phyloP scores from a whole-genome alignment of 2,329 filamentous ascomycete species.

The Penicillium expansum region DNA sequence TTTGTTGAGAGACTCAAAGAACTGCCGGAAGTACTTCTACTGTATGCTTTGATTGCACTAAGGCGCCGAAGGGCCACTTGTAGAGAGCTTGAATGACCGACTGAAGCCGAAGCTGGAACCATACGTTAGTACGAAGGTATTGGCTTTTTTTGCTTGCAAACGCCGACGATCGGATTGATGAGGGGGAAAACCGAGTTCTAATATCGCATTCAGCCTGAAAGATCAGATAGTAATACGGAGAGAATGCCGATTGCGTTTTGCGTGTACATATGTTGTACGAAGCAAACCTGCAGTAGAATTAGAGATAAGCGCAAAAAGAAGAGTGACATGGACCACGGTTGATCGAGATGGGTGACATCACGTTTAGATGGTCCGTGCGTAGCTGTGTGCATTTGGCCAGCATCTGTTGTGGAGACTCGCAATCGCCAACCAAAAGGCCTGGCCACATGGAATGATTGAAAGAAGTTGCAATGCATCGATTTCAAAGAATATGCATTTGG shows the following conservation, averaged over 20 bases:
- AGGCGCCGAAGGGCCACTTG: conserved; percentile 3
- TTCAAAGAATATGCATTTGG: background rate
- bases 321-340: background rate
- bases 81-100: background rate
- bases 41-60: background rate
- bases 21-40: background rate
- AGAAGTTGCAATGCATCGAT: background rate
- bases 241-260: background rate
- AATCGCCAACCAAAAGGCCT: background rate
- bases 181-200: background rate
- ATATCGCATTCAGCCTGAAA: background rate
- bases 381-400: too few relatives aligned
- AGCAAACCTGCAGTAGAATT: background rate
- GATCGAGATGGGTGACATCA: conserved; percentile 3
- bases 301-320: conserved; percentile 5
- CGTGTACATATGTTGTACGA: background rate
- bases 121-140: background rate
- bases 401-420: background rate
- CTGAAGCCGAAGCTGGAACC: background rate
- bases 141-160: background rate
- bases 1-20: background rate
- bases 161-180: background rate
- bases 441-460: background rate
- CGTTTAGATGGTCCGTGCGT: conserved; percentile 3
- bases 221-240: too few relatives aligned